These are phyloP conservation scores for Pleurotus pulmonarius DNA, from an alignment of 768 basidiomycete genomes.

Conservation along the genomic window DNA sequence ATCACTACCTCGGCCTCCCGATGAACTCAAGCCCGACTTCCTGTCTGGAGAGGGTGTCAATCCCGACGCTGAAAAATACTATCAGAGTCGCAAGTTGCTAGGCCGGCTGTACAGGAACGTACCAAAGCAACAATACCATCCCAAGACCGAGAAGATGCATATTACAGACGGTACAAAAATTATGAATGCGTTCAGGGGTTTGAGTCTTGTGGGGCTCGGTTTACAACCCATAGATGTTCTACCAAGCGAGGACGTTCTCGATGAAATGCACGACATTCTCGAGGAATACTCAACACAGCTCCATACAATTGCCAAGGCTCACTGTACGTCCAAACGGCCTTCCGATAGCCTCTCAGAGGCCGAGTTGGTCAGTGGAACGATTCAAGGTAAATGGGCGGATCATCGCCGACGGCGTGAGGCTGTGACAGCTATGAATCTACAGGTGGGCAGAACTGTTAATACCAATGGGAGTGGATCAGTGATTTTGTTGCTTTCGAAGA, in stretches of 20 bases:
- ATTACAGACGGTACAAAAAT: constrained; percentile 16
- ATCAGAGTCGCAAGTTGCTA: constrained; percentile 38
- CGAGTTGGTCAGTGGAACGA: constrained; percentile 42
- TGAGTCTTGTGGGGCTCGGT: constrained; percentile 27
- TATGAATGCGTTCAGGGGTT: constrained; percentile 17
- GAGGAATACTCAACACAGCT: constrained; percentile 32
- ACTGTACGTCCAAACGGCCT: constrained; percentile 32
- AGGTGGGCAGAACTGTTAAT: constrained; percentile 22
- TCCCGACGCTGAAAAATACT: constrained; percentile 22
- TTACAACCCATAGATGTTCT: constrained; percentile 18
- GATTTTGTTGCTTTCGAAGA: constrained; percentile 18
- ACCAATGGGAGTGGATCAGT: not conserved
- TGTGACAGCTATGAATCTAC: constrained; percentile 38
- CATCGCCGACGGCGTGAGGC: constrained; percentile 36
- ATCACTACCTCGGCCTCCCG: constrained; percentile 25
- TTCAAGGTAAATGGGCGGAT: constrained; percentile 39
- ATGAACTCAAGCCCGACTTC: constrained; percentile 34
- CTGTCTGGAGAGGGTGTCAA: constrained; percentile 35
- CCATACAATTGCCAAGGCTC: constrained; percentile 27
- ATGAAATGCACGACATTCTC: constrained; percentile 33
- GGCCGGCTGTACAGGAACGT: constrained; percentile 44
- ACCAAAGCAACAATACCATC: constrained; percentile 28
- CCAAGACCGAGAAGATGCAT: constrained; percentile 11
- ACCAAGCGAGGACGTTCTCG: constrained; percentile 21
- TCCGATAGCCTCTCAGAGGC: constrained; percentile 33